Percentiles rank a stretch among this genome's conserved stretches.
phyloP scores from a whole-genome alignment of 768 basidiomycete species.

The Suillus tomentosus region DNA sequence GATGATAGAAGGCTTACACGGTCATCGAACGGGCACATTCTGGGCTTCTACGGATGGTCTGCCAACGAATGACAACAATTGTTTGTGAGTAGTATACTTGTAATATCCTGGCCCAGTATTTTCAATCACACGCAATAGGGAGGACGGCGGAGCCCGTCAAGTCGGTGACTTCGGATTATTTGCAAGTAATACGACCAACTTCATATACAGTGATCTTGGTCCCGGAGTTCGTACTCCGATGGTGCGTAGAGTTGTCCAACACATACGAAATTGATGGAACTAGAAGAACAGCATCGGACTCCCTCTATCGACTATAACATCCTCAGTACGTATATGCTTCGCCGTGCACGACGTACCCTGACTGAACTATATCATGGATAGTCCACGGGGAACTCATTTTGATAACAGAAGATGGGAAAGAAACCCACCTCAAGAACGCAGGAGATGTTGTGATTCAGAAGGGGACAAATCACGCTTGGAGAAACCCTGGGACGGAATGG shows the following conservation, averaged over 20 bases:
- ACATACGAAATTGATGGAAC: slow-evolving; percentile 4
- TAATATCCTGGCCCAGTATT: neutral
- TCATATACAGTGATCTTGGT: slow-evolving; percentile 55
- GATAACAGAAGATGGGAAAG: slow-evolving; percentile 57
- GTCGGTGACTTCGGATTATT: slow-evolving; percentile 47
- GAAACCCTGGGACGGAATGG: slow-evolving; percentile 51
- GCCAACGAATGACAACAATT: slow-evolving; percentile 59
- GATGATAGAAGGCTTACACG: slow-evolving; percentile 9
- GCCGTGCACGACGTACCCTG: neutral
- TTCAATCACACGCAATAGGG: slow-evolving; percentile 31
- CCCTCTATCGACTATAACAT: slow-evolving; percentile 65
- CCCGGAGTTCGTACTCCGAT: slow-evolving; percentile 52
- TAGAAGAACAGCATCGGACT: slow-evolving; percentile 36
- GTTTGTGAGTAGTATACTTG: slow-evolving; percentile 32
- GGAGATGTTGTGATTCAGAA: slow-evolving; percentile 60
- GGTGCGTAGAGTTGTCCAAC: slow-evolving; percentile 35
- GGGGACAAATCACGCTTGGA: slow-evolving; percentile 65
- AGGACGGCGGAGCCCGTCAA: slow-evolving; percentile 50
- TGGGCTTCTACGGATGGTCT: slow-evolving; percentile 53
- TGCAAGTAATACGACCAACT: slow-evolving; percentile 45
- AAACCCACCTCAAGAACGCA: slow-evolving; percentile 52
- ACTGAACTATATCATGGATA: slow-evolving; percentile 23
- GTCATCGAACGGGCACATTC: slow-evolving; percentile 32
- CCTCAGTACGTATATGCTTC: slow-evolving; percentile 41
- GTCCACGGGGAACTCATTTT: slow-evolving; percentile 57